Evolutionary conservation across 352 stramenopile genomes (phyloP).

Genomic region (Pythium coloratum): DNA sequence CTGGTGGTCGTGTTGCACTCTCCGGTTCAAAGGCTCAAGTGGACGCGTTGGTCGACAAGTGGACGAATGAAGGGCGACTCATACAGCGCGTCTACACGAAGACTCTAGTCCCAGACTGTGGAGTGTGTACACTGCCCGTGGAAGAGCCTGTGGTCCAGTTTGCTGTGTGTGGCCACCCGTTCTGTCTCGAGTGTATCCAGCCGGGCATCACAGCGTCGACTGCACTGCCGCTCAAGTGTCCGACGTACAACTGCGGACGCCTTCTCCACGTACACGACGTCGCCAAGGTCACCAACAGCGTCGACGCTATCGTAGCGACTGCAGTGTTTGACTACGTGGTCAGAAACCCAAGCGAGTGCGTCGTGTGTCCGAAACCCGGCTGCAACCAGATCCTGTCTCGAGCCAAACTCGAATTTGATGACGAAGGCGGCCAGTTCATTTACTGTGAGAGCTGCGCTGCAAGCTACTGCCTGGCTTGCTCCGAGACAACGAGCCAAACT

Average conservation of each 20-base stretch:
- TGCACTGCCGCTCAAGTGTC: not conserved
- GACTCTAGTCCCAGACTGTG: not conserved
- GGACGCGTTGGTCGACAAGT: not conserved
- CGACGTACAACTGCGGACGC: not conserved
- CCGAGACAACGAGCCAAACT: not conserved
- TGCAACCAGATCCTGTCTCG: not conserved
- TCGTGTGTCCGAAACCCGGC: not conserved
- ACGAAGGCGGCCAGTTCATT: not conserved
- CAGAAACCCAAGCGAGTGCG: not conserved
- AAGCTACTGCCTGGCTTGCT: not conserved
- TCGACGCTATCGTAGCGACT: not conserved
- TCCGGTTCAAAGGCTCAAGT: not conserved
- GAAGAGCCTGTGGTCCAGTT: not conserved
- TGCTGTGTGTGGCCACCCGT: not conserved
- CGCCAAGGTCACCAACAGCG: not conserved
- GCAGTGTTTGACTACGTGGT: constrained; percentile 3
- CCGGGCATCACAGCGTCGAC: not conserved
- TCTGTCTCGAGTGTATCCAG: constrained; percentile 5
- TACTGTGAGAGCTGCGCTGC: not conserved
- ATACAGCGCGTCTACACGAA: not conserved
- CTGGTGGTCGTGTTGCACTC: not conserved
- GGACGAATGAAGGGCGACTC: not conserved
- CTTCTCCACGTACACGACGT: not conserved
- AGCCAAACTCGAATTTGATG: not conserved
- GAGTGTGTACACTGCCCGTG: not conserved